Evolutionary conservation across 2,329 filamentous ascomycete genomes (phyloP).

Genomic region (Ilyonectria mors-panacis): DNA sequence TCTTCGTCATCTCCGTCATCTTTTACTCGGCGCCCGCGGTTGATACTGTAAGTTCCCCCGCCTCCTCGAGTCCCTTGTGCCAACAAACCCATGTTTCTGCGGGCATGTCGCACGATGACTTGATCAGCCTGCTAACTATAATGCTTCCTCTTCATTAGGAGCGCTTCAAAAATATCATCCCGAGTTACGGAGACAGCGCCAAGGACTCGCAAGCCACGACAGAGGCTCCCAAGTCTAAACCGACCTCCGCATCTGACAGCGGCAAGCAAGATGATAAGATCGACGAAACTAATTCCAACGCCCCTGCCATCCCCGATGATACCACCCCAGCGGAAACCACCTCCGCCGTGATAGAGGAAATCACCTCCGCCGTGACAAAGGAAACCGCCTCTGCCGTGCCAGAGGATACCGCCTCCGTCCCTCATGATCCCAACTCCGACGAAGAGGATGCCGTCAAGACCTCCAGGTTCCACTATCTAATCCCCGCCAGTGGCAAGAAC

Average conservation of each 20-base stretch:
- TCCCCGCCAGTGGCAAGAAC: conserved; percentile 56
- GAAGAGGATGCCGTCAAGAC: conserved; percentile 35
- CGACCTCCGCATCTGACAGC: background rate
- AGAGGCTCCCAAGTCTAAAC: background rate
- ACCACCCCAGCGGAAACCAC: background rate
- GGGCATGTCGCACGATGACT: background rate
- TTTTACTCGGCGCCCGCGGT: conserved; percentile 15
- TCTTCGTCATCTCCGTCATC: conserved; percentile 15
- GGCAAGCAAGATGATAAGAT: background rate
- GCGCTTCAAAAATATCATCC: conserved; percentile 18
- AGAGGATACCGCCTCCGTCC: too few species aligned
- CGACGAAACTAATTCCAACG: conserved; percentile 7
- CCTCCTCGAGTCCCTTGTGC: background rate
- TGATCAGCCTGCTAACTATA: conserved; percentile 1
- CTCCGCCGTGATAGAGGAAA: too few species aligned
- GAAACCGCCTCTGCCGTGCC: too few species aligned
- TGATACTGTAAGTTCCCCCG: conserved; percentile 13
- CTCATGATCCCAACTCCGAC: too few species aligned
- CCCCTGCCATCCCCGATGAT: background rate
- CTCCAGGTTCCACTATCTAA: conserved; percentile 55
- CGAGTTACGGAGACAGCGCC: background rate
- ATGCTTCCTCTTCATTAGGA: conserved; percentile 5
- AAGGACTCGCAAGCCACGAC: background rate
- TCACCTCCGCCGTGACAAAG: too few species aligned
- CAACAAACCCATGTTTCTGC: background rate